A percentile compares a stretch with the other conserved stretches of the same genome.
phyloP scores from a whole-genome alignment of 2,329 filamentous ascomycete species.

The Plectosphaerella cucumerina region DNA sequence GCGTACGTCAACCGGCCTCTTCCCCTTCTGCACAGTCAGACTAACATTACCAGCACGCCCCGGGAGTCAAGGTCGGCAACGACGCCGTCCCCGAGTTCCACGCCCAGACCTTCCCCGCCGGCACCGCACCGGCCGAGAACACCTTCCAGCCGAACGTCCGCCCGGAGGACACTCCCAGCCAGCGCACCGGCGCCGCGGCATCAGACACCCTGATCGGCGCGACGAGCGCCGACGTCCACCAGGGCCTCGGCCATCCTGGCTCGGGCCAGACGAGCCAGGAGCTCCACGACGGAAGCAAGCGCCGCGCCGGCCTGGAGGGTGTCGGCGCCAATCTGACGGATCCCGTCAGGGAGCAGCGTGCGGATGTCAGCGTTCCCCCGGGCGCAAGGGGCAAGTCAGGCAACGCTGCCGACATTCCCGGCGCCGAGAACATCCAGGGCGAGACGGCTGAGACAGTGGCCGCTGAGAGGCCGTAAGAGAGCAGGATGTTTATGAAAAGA shows the following conservation, averaged over 20 bases:
- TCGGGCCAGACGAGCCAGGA: slow-evolving; percentile 38
- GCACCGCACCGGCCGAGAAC: slow-evolving; percentile 52
- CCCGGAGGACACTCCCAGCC: slow-evolving; percentile 29
- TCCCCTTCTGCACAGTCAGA: not conserved
- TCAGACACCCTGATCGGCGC: slow-evolving; percentile 36
- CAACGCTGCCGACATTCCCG: slow-evolving; percentile 14
- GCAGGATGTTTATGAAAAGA: no score
- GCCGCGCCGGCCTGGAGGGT: slow-evolving; percentile 24
- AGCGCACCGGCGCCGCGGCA: slow-evolving; percentile 21
- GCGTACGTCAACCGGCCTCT: slow-evolving; percentile 38
- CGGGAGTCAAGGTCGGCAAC: slow-evolving; percentile 56
- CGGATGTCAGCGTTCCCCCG: slow-evolving; percentile 23
- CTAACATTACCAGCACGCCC: slow-evolving; percentile 51
- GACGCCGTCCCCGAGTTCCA: slow-evolving; percentile 60
- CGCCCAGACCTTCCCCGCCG: slow-evolving; percentile 55
- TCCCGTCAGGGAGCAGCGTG: slow-evolving; percentile 21
- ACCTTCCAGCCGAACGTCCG: slow-evolving; percentile 34
- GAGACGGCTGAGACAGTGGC: slow-evolving; percentile 19
- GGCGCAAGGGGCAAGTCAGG: slow-evolving; percentile 16
- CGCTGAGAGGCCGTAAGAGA: slow-evolving; percentile 8
- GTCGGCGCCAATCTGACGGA: slow-evolving; percentile 26
- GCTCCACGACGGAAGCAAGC: slow-evolving; percentile 27
- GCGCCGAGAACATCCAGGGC: slow-evolving; percentile 19
- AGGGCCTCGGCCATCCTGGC: slow-evolving; percentile 36
- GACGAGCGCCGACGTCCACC: slow-evolving; percentile 39